phyloP scores from a whole-genome alignment of 345 rosid genomes.

The Lumnitzera racemosa region DNA sequence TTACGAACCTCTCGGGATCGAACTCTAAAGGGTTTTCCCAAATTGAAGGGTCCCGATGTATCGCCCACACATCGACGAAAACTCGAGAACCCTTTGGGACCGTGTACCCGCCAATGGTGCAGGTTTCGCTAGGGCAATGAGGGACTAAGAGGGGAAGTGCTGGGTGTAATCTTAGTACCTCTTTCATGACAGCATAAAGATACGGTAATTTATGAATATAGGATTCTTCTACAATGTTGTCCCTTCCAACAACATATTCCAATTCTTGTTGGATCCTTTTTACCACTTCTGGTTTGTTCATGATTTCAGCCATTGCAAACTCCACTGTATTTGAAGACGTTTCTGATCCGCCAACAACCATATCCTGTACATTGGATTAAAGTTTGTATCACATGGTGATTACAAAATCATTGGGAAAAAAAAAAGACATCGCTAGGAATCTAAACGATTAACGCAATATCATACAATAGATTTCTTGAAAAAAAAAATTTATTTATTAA shows the following conservation, averaged over 20 bases:
- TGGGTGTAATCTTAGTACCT: conserved; percentile 14
- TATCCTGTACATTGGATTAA: conserved; percentile 3
- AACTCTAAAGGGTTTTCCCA: conserved; percentile 11
- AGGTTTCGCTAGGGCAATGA: conserved; percentile 9
- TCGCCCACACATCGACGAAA: conserved; percentile 13
- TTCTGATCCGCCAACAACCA: conserved; percentile 14
- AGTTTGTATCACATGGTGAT: too few relatives aligned
- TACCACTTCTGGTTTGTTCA: conserved; percentile 5
- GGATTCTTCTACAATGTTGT: conserved; percentile 11
- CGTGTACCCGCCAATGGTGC: conserved; percentile 9
- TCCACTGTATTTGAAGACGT: conserved; percentile 9
- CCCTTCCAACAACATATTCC: conserved; percentile 7
- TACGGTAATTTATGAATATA: conserved; percentile 11
- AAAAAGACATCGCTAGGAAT: too few relatives aligned
- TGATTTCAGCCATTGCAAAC: conserved; percentile 11
- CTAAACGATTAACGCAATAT: too few relatives aligned
- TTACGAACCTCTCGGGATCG: conserved; percentile 13
- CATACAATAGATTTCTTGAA: too few relatives aligned
- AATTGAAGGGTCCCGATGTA: conserved; percentile 10
- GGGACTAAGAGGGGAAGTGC: conserved; percentile 13
- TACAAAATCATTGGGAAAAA: too few relatives aligned
- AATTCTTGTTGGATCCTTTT: conserved; percentile 5
- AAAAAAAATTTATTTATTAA: too few relatives aligned
- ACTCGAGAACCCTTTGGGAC: conserved; percentile 13
- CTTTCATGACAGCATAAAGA: conserved; percentile 16